Evolutionary conservation across 2,329 filamentous ascomycete species (phyloP).

Genomic region (Graphilbum sp.): DNA sequence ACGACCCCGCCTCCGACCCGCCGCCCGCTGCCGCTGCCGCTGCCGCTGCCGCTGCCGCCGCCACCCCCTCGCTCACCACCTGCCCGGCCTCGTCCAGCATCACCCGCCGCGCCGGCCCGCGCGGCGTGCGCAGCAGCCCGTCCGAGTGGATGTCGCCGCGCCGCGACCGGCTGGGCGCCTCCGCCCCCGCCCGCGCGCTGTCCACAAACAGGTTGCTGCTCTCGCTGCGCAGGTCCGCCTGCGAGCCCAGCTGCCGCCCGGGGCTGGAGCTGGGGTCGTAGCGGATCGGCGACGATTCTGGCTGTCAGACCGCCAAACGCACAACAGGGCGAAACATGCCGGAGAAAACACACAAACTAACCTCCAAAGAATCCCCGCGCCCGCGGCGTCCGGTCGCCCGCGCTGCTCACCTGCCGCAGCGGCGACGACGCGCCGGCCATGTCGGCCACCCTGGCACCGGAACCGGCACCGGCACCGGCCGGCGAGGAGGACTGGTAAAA

Average conservation of each 20-base stretch:
- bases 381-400: constrained; percentile 53
- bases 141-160: constrained; percentile 80
- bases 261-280: constrained; percentile 87
- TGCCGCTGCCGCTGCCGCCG: too few relatives aligned
- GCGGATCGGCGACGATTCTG: constrained; percentile 83
- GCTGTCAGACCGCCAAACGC: neutral
- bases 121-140: constrained; percentile 39
- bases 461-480: constrained; percentile 15
- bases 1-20: constrained; percentile 44
- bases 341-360: constrained; percentile 19
- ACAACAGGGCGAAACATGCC: constrained; percentile 1
- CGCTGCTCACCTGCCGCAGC: constrained; percentile 38
- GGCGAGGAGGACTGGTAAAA: constrained; percentile 46
- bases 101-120: constrained; percentile 36
- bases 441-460: constrained; percentile 1
- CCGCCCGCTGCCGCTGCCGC: too few relatives aligned
- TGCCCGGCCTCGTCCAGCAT: constrained; percentile 39
- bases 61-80: constrained; percentile 36
- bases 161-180: constrained; percentile 44
- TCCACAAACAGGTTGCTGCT: constrained; percentile 78
- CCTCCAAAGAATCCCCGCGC: constrained; percentile 49
- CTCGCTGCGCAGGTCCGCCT: constrained; percentile 63
- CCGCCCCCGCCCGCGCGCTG: constrained; percentile 35
- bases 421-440: constrained; percentile 27
- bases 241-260: constrained; percentile 35